Conservation (phyloP, 2,329 filamentous ascomycete species). For the Cercospora canescens region DNA sequence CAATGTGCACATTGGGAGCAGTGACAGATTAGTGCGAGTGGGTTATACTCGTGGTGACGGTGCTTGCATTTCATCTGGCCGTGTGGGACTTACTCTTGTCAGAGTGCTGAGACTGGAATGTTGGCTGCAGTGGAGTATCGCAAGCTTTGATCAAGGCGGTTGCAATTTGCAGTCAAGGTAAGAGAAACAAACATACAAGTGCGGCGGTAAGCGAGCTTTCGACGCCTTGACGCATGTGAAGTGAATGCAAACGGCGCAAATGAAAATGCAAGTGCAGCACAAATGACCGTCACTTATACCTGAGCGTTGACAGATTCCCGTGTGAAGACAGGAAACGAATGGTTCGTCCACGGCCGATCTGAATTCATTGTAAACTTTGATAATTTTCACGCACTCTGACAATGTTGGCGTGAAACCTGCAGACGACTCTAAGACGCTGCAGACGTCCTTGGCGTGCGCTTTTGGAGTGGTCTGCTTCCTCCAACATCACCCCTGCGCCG, state of each 20-base stretch:
- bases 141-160: background rate
- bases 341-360: background rate
- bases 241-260: slow-evolving; percentile 11
- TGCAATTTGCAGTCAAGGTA: background rate
- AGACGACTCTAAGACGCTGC: background rate
- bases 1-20: background rate
- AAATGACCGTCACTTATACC: slow-evolving; percentile 2
- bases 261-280: slow-evolving; percentile 4
- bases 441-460: slow-evolving; percentile 18
- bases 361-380: background rate
- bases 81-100: background rate
- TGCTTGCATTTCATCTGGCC: background rate
- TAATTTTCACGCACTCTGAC: background rate
- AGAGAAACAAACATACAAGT: background rate
- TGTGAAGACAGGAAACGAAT: background rate
- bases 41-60: too few species aligned
- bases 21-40: background rate
- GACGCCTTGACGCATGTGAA: background rate
- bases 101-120: background rate
- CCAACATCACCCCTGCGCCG: slow-evolving; percentile 1
- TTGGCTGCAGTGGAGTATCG: background rate
- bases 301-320: background rate
- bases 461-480: background rate
- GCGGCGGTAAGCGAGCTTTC: background rate
- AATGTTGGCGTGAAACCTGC: slow-evolving; percentile 5